A percentile compares a stretch with the other conserved stretches of the same genome.
Evolutionary conservation across 2,329 filamentous ascomycete genomes (phyloP).

Genomic region (Penicillium concentricum): DNA sequence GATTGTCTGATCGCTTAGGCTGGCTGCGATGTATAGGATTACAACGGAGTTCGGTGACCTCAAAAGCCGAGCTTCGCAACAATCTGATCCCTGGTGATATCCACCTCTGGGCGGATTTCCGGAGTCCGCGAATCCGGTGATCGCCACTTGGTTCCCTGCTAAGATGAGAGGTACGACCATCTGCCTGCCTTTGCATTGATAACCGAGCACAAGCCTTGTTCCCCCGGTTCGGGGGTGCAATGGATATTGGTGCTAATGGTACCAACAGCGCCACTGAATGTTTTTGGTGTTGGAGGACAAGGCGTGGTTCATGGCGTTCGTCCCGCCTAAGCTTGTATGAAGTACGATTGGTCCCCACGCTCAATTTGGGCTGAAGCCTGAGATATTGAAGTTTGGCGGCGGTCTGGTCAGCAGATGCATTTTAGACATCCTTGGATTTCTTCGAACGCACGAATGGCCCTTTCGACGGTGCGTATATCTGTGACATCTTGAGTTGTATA

Average conservation of each 20-base stretch:
- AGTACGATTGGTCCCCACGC: slow-evolving; percentile 26
- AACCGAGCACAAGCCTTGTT: slow-evolving; percentile 33
- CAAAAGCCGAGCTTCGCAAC: slow-evolving; percentile 9
- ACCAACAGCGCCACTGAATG: slow-evolving; percentile 24
- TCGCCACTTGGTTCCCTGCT: slow-evolving; percentile 41
- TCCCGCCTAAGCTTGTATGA: slow-evolving; percentile 30
- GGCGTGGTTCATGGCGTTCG: slow-evolving; percentile 2
- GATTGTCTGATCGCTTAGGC: background rate
- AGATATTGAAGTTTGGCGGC: slow-evolving; percentile 32
- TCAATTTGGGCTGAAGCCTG: slow-evolving; percentile 33
- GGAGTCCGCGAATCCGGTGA: slow-evolving; percentile 37
- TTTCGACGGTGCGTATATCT: slow-evolving; percentile 15
- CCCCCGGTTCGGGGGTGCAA: slow-evolving; percentile 46
- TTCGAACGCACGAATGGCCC: slow-evolving; percentile 25
- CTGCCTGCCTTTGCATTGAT: slow-evolving; percentile 26
- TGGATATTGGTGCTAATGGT: slow-evolving; percentile 34
- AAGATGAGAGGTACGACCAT: slow-evolving; percentile 39
- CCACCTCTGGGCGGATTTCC: background rate
- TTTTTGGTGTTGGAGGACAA: slow-evolving; percentile 7
- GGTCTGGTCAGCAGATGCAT: slow-evolving; percentile 30
- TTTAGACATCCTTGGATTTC: slow-evolving; percentile 36
- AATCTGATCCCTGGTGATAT: slow-evolving; percentile 4
- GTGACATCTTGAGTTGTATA: slow-evolving; percentile 11
- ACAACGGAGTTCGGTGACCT: background rate
- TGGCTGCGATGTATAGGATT: slow-evolving; percentile 8